Evolutionary conservation across 768 basidiomycete species (phyloP).

Genomic region (Boletellus ananiceps): DNA sequence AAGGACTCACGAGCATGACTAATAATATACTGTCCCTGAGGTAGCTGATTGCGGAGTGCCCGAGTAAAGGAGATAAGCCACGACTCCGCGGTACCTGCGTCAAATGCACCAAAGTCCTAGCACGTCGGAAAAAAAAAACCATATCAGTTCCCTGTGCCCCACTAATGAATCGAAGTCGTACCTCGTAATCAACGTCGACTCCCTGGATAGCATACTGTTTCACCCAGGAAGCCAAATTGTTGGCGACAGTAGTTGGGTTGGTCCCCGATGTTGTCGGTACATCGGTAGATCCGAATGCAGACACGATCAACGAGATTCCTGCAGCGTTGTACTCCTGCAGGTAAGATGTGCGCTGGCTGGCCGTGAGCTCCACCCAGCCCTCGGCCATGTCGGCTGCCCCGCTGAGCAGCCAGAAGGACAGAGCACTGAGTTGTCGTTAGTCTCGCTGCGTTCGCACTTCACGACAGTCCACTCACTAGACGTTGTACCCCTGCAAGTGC

Average conservation of each 20-base stretch:
- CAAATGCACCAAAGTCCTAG: conserved; percentile 56
- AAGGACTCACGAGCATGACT: conserved; percentile 33
- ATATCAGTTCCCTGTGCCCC: not conserved
- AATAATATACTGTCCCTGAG: conserved; percentile 30
- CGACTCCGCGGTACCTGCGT: conserved; percentile 46
- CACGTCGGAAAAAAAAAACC: not conserved
- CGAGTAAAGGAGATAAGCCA: conserved; percentile 33
- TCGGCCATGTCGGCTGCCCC: conserved; percentile 44
- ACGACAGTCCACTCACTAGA: conserved; percentile 22
- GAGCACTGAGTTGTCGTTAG: conserved; percentile 18
- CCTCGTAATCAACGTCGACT: conserved; percentile 52
- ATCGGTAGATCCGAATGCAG: conserved; percentile 42
- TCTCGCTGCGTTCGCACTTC: not conserved
- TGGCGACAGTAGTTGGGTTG: conserved; percentile 36
- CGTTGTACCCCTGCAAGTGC: conserved; percentile 29
- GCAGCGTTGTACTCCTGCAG: conserved; percentile 47
- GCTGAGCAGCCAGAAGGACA: conserved; percentile 39
- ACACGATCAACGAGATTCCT: conserved; percentile 55
- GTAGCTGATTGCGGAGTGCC: conserved; percentile 29
- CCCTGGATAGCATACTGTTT: conserved; percentile 44
- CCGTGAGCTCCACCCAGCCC: conserved; percentile 38
- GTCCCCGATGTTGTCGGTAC: conserved; percentile 38
- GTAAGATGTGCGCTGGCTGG: conserved; percentile 36
- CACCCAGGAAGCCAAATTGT: conserved; percentile 43
- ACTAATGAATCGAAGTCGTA: not conserved